Percentiles rank a stretch among this genome's conserved stretches.
These are phyloP conservation scores for Cornus kousa DNA, from an alignment of 148 eudicot genomes.

Conservation along the genomic window DNA sequence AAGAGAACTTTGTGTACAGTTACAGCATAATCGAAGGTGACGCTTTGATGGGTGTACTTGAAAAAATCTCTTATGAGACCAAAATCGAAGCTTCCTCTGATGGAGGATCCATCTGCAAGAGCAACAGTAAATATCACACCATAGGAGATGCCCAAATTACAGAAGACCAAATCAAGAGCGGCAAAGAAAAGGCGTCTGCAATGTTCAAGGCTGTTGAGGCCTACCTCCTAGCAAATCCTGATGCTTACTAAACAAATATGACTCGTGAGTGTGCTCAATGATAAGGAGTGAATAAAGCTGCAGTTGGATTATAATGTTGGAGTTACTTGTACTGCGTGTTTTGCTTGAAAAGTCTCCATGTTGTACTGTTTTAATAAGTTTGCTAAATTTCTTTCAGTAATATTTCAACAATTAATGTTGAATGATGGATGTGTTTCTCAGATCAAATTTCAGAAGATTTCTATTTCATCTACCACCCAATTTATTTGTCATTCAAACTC, in stretches of 20 bases:
- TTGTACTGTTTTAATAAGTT: too few species aligned
- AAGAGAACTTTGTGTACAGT: background rate
- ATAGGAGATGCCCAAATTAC: background rate
- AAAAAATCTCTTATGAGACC: background rate
- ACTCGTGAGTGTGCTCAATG: too few species aligned
- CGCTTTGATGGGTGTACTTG: background rate
- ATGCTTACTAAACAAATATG: background rate
- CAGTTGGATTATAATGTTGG: too few species aligned
- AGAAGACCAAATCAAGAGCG: slow-evolving; percentile 4
- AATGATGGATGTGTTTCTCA: too few species aligned
- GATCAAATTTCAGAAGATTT: too few species aligned
- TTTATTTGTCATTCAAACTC: too few species aligned
- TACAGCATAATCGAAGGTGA: slow-evolving; percentile 12
- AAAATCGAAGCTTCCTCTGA: background rate
- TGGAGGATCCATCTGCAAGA: slow-evolving; percentile 17
- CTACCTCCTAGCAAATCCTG: slow-evolving; percentile 14
- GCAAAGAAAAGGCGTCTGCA: background rate
- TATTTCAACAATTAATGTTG: too few species aligned
- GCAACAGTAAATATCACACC: slow-evolving; percentile 4
- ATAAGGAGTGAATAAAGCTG: too few species aligned
- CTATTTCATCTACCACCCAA: too few species aligned
- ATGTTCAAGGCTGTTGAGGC: slow-evolving; percentile 16
- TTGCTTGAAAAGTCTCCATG: too few species aligned
- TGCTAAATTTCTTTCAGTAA: too few species aligned
- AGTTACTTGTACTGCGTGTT: too few species aligned